Percentiles rank a stretch among this genome's conserved stretches.
These are phyloP conservation scores for Alternaria conjuncta DNA, from an alignment of 2,329 filamentous ascomycete genomes.

Conservation along the genomic window DNA sequence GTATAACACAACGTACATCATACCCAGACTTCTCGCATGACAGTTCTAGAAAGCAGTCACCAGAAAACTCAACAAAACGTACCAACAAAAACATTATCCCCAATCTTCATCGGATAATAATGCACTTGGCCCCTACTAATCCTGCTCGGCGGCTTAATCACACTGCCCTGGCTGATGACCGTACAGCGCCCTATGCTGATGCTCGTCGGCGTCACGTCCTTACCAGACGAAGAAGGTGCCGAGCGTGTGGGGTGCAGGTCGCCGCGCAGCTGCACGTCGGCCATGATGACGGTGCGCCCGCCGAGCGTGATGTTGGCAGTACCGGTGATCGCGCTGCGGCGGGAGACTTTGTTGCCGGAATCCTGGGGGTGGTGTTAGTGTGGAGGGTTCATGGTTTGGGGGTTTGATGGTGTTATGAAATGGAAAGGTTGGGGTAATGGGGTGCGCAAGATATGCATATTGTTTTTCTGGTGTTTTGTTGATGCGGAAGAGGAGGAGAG, in stretches of 20 bases:
- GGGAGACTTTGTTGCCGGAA: constrained; percentile 97
- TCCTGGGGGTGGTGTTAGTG: constrained; percentile 63
- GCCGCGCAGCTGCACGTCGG: constrained; percentile 91
- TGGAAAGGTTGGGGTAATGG: neutral
- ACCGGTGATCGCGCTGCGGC: constrained; percentile 87
- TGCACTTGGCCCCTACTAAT: constrained; percentile 77
- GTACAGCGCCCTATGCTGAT: constrained; percentile 92
- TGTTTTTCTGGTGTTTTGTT: neutral
- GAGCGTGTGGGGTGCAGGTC: constrained; percentile 67
- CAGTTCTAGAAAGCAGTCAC: no score
- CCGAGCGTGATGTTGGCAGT: constrained; percentile 98
- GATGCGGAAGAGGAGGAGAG: neutral
- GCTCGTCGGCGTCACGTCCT: constrained; percentile 55
- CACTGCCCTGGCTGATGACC: constrained; percentile 79
- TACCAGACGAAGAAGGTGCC: constrained; percentile 40
- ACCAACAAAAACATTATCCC: constrained; percentile 92
- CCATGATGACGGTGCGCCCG: constrained; percentile 91
- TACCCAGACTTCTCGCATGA: no score
- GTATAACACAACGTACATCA: no score
- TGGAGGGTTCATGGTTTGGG: neutral
- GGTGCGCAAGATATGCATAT: neutral
- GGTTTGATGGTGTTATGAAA: neutral
- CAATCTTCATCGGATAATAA: constrained; percentile 89
- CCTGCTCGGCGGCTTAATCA: constrained; percentile 82
- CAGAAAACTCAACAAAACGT: no score